A percentile compares a stretch with the other conserved stretches of the same genome.
phyloP scores from a whole-genome alignment of 192 early-diverging fungal species.

The Backusella mclennaniae region DNA sequence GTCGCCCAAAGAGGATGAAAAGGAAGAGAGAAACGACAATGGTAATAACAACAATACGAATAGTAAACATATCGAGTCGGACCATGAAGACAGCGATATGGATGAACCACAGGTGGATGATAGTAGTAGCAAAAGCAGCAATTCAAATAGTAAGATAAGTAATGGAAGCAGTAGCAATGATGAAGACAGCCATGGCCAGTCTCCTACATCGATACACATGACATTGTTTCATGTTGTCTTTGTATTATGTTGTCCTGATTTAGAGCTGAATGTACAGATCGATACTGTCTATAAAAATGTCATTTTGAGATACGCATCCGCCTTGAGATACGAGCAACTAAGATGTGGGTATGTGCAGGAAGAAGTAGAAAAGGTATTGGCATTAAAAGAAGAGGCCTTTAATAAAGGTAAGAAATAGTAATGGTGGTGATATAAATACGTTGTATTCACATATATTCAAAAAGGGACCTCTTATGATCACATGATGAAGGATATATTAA shows the following conservation, averaged over 20 bases:
- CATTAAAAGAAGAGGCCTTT: conserved; percentile 61
- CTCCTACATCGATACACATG: conserved; percentile 45
- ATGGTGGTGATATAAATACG: too few species aligned
- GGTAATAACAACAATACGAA: conserved; percentile 3
- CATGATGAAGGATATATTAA: conserved; percentile 52
- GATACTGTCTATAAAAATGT: conserved; percentile 71
- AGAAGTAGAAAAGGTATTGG: conserved; percentile 73
- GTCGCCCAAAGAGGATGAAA: conserved; percentile 36
- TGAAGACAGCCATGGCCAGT: neutral
- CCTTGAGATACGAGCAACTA: conserved; percentile 76
- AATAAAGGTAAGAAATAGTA: conserved; percentile 31
- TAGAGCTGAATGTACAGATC: conserved; percentile 57
- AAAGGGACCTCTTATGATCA: conserved; percentile 17
- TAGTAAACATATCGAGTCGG: neutral
- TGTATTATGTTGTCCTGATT: conserved; percentile 54
- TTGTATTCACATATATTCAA: too few species aligned
- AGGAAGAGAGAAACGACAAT: neutral
- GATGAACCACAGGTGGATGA: conserved; percentile 9
- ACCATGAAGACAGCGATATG: conserved; percentile 15
- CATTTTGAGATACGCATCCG: conserved; percentile 65
- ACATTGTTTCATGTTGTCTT: conserved; percentile 82
- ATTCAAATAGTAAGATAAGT: neutral
- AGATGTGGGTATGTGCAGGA: conserved; percentile 70
- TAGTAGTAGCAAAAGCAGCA: conserved; percentile 12
- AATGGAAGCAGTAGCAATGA: neutral